phyloP scores from a whole-genome alignment of 257 asterid species.

The Capsicum rhomboideum region DNA sequence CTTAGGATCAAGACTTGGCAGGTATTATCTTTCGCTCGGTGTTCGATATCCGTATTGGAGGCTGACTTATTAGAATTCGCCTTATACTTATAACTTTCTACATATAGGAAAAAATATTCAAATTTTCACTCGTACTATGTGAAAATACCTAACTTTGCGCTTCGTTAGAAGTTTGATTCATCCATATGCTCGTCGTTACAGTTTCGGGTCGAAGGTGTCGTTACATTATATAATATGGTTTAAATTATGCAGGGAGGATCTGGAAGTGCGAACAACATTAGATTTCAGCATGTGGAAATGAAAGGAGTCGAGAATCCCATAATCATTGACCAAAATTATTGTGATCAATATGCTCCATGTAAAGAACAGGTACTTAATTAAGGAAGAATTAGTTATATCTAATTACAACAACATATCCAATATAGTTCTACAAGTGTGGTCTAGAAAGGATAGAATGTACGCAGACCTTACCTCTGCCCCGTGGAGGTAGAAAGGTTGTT shows the following conservation, averaged over 20 bases:
- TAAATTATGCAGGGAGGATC: slow-evolving; percentile 63
- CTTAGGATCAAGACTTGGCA: slow-evolving; percentile 91
- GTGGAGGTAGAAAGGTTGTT: too few species aligned
- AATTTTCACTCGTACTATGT: not conserved
- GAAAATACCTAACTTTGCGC: not conserved
- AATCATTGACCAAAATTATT: slow-evolving; percentile 68
- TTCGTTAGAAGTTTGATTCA: not conserved
- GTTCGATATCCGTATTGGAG: not conserved
- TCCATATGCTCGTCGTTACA: not conserved
- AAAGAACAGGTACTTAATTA: slow-evolving; percentile 27
- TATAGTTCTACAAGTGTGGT: too few species aligned
- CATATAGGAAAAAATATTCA: not conserved
- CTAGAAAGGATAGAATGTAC: too few species aligned
- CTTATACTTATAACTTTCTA: not conserved
- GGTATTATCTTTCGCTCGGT: slow-evolving; percentile 20
- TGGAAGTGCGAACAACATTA: slow-evolving; percentile 75
- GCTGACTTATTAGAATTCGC: too few species aligned
- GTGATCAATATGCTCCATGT: slow-evolving; percentile 63
- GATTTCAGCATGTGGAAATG: slow-evolving; percentile 57
- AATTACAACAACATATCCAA: too few species aligned
- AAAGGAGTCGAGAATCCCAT: slow-evolving; percentile 62
- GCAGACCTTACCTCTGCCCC: too few species aligned
- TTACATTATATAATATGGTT: not conserved
- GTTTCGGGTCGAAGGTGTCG: too few species aligned
- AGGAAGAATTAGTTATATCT: not conserved